Evolutionary conservation across 148 eudicot genomes (phyloP).

Genomic region (Rheum nobile): DNA sequence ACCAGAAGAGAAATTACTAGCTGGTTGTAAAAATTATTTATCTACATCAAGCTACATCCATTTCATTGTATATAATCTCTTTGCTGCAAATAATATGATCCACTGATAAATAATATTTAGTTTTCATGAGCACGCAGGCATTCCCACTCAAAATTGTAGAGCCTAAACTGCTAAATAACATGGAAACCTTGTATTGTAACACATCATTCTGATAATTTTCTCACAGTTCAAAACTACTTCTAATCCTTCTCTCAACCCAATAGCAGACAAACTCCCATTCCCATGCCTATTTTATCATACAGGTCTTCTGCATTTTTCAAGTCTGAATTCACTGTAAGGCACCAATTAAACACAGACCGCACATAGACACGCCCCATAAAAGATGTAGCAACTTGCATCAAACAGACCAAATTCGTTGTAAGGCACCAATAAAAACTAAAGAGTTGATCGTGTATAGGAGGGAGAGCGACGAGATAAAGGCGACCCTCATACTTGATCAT

Average conservation of each 20-base stretch:
- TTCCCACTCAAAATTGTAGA: not conserved
- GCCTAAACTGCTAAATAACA: not conserved
- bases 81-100: not conserved
- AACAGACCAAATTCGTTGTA: not conserved
- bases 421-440: not conserved
- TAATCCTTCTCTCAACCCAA: not conserved
- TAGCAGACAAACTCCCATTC: not conserved
- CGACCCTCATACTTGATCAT: too few species aligned
- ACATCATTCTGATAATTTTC: not conserved
- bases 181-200: not conserved
- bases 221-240: not conserved
- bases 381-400: not conserved
- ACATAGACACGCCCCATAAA: not conserved
- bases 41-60: not conserved
- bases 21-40: not conserved
- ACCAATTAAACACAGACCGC: not conserved
- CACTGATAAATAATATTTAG: not conserved
- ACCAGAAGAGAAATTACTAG: not conserved
- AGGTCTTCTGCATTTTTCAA: not conserved
- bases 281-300: not conserved
- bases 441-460: not conserved
- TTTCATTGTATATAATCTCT: not conserved
- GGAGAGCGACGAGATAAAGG: too few species aligned
- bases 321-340: not conserved
- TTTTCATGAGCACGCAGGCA: not conserved